Conservation (phyloP, 2,329 filamentous ascomycete species). For the Aotearoamyces nothofagi region DNA sequence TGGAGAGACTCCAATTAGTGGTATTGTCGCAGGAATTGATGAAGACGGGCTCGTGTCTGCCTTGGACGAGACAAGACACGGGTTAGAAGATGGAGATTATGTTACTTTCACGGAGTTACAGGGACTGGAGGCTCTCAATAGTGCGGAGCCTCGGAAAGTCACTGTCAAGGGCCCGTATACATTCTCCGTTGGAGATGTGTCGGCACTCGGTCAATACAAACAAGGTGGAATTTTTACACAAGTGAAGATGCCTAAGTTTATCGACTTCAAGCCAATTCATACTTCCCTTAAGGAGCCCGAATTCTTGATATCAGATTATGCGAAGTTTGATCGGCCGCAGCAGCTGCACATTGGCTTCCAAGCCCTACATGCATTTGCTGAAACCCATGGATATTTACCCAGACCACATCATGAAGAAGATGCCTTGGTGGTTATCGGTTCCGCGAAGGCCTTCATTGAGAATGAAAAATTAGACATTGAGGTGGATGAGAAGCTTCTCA, state of each 20-base stretch:
- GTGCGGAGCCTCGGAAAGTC: slow-evolving; percentile 72
- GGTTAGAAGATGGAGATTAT: slow-evolving; percentile 89
- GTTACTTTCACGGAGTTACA: slow-evolving; percentile 89
- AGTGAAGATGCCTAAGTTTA: slow-evolving; percentile 94
- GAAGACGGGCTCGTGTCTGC: slow-evolving; percentile 85
- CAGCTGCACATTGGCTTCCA: slow-evolving; percentile 90
- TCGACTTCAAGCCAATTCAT: slow-evolving; percentile 76
- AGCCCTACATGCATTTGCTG: slow-evolving; percentile 74
- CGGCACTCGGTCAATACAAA: slow-evolving; percentile 72
- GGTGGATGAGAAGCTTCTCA: slow-evolving; percentile 81
- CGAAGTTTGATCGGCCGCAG: slow-evolving; percentile 89
- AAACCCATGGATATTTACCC: slow-evolving; percentile 61
- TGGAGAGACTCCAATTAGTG: slow-evolving; percentile 73
- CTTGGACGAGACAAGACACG: slow-evolving; percentile 86
- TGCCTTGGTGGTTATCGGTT: slow-evolving; percentile 60
- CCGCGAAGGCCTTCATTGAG: slow-evolving; percentile 59
- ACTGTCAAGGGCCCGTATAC: slow-evolving; percentile 93
- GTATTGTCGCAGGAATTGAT: slow-evolving; percentile 82
- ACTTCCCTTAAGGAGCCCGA: slow-evolving; percentile 74
- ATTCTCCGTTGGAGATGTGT: slow-evolving; percentile 91
- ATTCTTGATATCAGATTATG: slow-evolving; percentile 83
- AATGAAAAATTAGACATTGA: slow-evolving; percentile 69
- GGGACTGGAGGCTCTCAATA: slow-evolving; percentile 82
- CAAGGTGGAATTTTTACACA: slow-evolving; percentile 83
- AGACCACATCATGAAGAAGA: slow-evolving; percentile 74